These are phyloP conservation scores for Solanum infundibuliforme DNA, from an alignment of 257 asterid species.

Conservation along the genomic window DNA sequence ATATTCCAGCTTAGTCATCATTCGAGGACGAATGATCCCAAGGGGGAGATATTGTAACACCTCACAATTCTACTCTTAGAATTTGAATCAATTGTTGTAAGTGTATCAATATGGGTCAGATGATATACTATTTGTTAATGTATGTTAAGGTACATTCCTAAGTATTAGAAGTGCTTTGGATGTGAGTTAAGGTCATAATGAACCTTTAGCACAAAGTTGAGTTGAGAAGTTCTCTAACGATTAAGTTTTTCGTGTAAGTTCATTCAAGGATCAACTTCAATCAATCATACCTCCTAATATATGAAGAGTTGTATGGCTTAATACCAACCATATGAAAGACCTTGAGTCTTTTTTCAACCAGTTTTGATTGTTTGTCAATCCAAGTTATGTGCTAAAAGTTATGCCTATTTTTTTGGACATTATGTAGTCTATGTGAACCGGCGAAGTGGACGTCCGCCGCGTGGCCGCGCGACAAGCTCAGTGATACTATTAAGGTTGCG, in stretches of 20 bases:
- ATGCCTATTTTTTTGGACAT: not conserved
- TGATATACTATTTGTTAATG: not conserved
- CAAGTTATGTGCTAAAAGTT: not conserved
- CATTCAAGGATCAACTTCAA: not conserved
- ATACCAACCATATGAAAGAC: not conserved
- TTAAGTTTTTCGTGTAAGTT: not conserved
- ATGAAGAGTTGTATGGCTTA: not conserved
- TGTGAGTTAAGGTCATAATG: not conserved
- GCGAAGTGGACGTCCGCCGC: not conserved
- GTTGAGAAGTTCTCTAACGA: too few relatives aligned
- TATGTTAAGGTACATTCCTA: not conserved
- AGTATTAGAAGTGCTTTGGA: not conserved
- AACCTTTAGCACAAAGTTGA: not conserved
- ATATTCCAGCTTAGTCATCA: too few relatives aligned
- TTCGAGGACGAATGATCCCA: too few relatives aligned
- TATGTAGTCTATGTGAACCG: too few relatives aligned
- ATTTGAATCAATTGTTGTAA: too few relatives aligned
- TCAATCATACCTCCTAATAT: not conserved
- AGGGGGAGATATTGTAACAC: not conserved
- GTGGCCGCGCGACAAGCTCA: not conserved
- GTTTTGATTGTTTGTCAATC: not conserved
- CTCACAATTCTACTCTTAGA: not conserved
- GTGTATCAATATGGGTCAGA: not conserved
- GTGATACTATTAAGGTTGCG: too few relatives aligned
- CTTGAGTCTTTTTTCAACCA: not conserved